phyloP scores from a whole-genome alignment of 148 eudicot genomes.

The Nepenthes gracilis region DNA sequence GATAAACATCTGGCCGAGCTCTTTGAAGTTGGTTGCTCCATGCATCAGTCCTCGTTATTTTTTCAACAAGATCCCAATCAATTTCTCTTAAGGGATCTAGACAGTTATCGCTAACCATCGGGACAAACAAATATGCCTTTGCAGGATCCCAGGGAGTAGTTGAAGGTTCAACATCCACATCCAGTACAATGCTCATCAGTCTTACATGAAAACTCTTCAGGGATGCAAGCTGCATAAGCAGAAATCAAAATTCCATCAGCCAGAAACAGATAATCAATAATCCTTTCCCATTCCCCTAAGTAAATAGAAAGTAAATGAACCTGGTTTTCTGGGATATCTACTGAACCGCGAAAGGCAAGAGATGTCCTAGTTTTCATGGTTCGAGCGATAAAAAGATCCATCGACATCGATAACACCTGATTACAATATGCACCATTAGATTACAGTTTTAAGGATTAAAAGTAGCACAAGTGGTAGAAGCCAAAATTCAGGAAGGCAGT shows the following conservation, averaged over 20 bases:
- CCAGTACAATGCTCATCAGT: conserved; percentile 93
- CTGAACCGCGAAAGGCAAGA: conserved; percentile 57
- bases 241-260: conserved; percentile 2
- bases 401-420: conserved; percentile 97
- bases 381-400: conserved; percentile 97
- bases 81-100: conserved; percentile 51
- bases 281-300: background rate
- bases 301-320: conserved; percentile 14
- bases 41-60: conserved; percentile 45
- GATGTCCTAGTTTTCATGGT: conserved; percentile 78
- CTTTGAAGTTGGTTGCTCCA: conserved; percentile 95
- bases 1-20: conserved; percentile 97
- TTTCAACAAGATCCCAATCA: conserved; percentile 66
- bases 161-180: conserved; percentile 92
- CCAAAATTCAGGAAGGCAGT: background rate
- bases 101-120: conserved; percentile 46
- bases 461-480: background rate
- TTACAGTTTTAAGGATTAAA: background rate
- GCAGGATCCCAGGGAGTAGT: conserved; percentile 99
- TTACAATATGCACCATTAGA: background rate
- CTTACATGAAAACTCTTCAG: conserved; percentile 97
- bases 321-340: conserved; percentile 69
- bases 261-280: background rate
- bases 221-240: conserved; percentile 53
- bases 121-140: conserved; percentile 92